Evolutionary conservation across 768 basidiomycete species (phyloP).

Genomic region (Sutorius australiensis): DNA sequence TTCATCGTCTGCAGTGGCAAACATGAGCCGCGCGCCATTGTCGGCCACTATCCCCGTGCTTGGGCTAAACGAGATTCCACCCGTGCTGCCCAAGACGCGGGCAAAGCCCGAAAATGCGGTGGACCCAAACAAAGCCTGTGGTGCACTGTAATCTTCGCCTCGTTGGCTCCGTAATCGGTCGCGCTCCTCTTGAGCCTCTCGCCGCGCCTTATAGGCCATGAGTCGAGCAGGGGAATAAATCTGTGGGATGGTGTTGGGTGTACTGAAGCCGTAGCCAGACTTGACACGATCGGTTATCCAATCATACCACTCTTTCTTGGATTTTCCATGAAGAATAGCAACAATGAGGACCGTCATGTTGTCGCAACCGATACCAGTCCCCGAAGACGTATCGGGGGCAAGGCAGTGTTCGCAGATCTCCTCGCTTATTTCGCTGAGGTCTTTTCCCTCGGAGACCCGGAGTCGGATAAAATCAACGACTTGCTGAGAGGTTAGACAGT

Average conservation of each 20-base stretch:
- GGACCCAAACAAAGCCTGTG: constrained; percentile 32
- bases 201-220: constrained; percentile 57
- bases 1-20: constrained; percentile 55
- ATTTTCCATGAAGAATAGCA: constrained; percentile 80
- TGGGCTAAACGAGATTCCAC: constrained; percentile 66
- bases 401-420: constrained; percentile 89
- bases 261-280: constrained; percentile 67
- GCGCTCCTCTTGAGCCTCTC: constrained; percentile 53
- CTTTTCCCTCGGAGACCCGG: constrained; percentile 72
- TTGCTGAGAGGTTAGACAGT: constrained; percentile 91
- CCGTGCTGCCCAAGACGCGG: constrained; percentile 50
- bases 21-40: constrained; percentile 50
- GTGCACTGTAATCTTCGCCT: constrained; percentile 28
- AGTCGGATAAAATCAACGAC: constrained; percentile 86
- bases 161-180: constrained; percentile 38
- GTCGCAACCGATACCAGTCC: constrained; percentile 94
- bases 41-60: constrained; percentile 50
- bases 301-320: constrained; percentile 87
- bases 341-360: constrained; percentile 97
- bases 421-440: constrained; percentile 81
- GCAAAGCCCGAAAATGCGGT: constrained; percentile 47
- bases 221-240: constrained; percentile 68
- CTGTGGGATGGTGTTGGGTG: constrained; percentile 71
- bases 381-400: constrained; percentile 88
- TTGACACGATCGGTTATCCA: constrained; percentile 87